Percentiles rank a stretch among this genome's conserved stretches.
Conservation (phyloP, 1,139 yeast species). For the Geotrichum cucujoidarum region DNA sequence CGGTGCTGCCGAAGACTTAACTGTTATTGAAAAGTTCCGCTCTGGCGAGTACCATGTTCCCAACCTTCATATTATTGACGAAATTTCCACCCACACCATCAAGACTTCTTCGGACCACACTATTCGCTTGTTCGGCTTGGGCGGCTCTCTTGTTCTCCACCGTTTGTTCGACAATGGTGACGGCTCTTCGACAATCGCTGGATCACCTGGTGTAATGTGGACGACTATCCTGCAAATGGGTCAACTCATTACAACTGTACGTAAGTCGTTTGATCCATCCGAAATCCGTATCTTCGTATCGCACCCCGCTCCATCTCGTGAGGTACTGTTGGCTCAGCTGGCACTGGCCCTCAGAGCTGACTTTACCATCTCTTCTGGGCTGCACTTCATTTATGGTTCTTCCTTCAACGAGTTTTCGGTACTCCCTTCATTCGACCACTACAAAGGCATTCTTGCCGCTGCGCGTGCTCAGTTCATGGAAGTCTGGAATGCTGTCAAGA, state of each 20-base stretch:
- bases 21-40: constrained; percentile 57
- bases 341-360: constrained; percentile 66
- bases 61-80: constrained; percentile 61
- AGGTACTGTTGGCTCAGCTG: constrained; percentile 62
- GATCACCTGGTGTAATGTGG: constrained; percentile 76
- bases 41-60: constrained; percentile 49
- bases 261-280: constrained; percentile 37
- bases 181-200: constrained; percentile 46
- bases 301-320: constrained; percentile 64
- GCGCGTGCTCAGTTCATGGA: constrained; percentile 59
- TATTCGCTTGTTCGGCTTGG: constrained; percentile 60
- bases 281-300: constrained; percentile 60
- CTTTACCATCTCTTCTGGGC: constrained; percentile 64
- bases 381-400: constrained; percentile 68
- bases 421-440: constrained; percentile 59
- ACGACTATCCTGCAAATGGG: constrained; percentile 67
- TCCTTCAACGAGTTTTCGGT: constrained; percentile 66
- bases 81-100: constrained; percentile 39
- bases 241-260: constrained; percentile 49
- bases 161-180: constrained; percentile 66
- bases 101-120: constrained; percentile 42
- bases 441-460: constrained; percentile 47
- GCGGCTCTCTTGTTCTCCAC: constrained; percentile 65
- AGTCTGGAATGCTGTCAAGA: constrained; percentile 58
- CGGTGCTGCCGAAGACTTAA: constrained; percentile 72